These are phyloP conservation scores for Debaryomyces castellii DNA, from an alignment of 805 yeast genomes.

Conservation along the genomic window DNA sequence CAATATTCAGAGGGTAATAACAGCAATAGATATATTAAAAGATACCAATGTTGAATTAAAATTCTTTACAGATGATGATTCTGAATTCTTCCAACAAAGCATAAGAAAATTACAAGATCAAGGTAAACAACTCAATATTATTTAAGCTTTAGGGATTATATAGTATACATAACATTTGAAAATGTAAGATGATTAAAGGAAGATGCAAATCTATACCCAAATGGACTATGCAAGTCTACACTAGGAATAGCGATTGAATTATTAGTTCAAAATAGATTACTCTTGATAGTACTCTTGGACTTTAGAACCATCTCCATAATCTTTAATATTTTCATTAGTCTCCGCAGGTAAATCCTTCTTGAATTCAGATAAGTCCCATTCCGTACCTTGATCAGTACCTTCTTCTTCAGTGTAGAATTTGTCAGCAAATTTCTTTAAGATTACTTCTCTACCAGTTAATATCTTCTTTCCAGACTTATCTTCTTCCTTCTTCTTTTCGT, in stretches of 20 bases:
- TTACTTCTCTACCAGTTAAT: slow-evolving; percentile 67
- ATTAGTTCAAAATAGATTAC: neutral
- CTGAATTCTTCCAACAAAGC: slow-evolving; percentile 26
- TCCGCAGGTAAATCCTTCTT: slow-evolving; percentile 54
- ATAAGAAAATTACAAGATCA: slow-evolving; percentile 7
- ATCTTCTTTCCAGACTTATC: slow-evolving; percentile 43
- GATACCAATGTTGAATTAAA: slow-evolving; percentile 27
- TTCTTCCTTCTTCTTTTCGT: slow-evolving; percentile 31
- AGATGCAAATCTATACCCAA: neutral
- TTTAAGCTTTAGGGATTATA: neutral
- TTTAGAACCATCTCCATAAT: slow-evolving; percentile 66
- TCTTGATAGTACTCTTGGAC: slow-evolving; percentile 25
- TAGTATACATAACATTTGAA: slow-evolving; percentile 1
- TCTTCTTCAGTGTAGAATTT: slow-evolving; percentile 54
- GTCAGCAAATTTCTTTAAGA: slow-evolving; percentile 58
- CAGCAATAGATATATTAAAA: slow-evolving; percentile 26
- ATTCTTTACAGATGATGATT: slow-evolving; percentile 37
- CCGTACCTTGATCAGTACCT: slow-evolving; percentile 46
- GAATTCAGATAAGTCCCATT: slow-evolving; percentile 58
- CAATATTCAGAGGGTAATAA: slow-evolving; percentile 35
- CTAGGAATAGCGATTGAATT: neutral
- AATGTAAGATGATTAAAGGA: neutral
- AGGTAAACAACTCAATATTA: neutral
- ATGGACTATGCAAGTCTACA: neutral
- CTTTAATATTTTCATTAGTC: slow-evolving; percentile 51